These are phyloP conservation scores for Calonectria multiphialidica DNA, from an alignment of 2,329 filamentous ascomycete genomes.

Conservation along the genomic window DNA sequence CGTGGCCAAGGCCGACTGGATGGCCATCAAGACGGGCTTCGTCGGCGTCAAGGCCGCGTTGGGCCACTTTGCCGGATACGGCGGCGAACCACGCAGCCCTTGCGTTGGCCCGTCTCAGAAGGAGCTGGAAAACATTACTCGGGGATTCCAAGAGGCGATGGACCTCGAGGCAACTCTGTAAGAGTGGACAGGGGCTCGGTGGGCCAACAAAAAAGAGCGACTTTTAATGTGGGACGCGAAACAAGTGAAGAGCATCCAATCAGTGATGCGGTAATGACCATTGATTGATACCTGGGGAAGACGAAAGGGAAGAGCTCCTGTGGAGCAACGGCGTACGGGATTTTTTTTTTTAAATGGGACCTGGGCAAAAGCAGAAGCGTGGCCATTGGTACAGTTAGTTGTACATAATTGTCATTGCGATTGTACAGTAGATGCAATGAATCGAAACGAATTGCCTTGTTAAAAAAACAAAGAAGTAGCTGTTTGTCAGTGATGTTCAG, in stretches of 20 bases:
- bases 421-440: constrained; percentile 32
- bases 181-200: constrained; percentile 13
- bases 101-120: constrained; percentile 51
- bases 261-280: constrained; percentile 31
- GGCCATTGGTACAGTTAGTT: background rate
- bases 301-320: background rate
- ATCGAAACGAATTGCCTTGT: constrained; percentile 19
- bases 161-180: constrained; percentile 44
- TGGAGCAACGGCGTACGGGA: constrained; percentile 20
- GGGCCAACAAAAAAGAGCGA: constrained; percentile 12
- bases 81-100: constrained; percentile 54
- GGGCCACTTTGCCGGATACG: constrained; percentile 54
- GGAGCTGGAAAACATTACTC: constrained; percentile 48
- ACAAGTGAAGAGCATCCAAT: constrained; percentile 30
- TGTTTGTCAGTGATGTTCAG: constrained; percentile 31
- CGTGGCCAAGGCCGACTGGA: constrained; percentile 60
- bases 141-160: constrained; percentile 52
- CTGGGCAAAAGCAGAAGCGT: constrained; percentile 14
- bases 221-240: constrained; percentile 6
- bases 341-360: constrained; percentile 7
- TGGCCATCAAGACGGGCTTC: constrained; percentile 61
- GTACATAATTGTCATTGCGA: constrained; percentile 21
- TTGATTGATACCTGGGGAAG: constrained; percentile 20
- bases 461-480: background rate
- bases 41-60: constrained; percentile 61